Evolutionary conservation across 2,329 filamentous ascomycete genomes (phyloP), one percentile per base, ranked within the genome.

Genomic region (Beauveria sp.): DNA sequence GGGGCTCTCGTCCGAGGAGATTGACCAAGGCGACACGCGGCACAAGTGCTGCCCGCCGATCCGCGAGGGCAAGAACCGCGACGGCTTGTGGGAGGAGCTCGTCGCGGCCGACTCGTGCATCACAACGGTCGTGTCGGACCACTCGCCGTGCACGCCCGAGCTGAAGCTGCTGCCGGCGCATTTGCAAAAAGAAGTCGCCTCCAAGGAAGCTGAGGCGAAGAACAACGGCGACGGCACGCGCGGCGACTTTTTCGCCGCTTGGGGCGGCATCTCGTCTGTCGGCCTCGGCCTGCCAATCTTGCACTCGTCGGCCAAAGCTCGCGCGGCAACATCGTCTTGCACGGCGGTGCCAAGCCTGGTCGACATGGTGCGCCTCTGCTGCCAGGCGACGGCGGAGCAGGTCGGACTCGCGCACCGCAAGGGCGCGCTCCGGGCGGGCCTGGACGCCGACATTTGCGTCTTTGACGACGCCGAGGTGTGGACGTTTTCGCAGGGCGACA

Each of bases 31-130:
- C 50, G 93, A 97, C 74, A 96, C 92, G 31, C 79, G 93, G 62
- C 92, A 96, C 79, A 97, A 97, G 76, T 97, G 93, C 81, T 96
- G 93, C 74, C 93, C 93, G 31, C 93, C 93, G 0, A 96, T 97
- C 72, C 88, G 93, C 60, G 87, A 85, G 65, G 85, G 88, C 69
- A 77, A 81, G 45, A 97, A 97, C 77, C 90, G 93, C 69, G 89
- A 96, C 69, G 84, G 83, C 1, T 82, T 99, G 0, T 99, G 95
- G 95, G 82, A 84, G 8, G 95, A 98, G 75, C 79, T 99, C 9
- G 78, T 80, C 40, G 79, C 80, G 8, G 67, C 77, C 0, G 87
- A 93, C 69, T 91, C 91, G 10, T 91, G 96, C 66, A 93, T 99
- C 74, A 84, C 87, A 70, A 98, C 95, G 0, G 84, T 99, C 34